A percentile compares a stretch with the other conserved stretches of the same genome.
Conservation (phyloP, 2,329 filamentous ascomycete species). For the Gaeumannomyces sp. region DNA sequence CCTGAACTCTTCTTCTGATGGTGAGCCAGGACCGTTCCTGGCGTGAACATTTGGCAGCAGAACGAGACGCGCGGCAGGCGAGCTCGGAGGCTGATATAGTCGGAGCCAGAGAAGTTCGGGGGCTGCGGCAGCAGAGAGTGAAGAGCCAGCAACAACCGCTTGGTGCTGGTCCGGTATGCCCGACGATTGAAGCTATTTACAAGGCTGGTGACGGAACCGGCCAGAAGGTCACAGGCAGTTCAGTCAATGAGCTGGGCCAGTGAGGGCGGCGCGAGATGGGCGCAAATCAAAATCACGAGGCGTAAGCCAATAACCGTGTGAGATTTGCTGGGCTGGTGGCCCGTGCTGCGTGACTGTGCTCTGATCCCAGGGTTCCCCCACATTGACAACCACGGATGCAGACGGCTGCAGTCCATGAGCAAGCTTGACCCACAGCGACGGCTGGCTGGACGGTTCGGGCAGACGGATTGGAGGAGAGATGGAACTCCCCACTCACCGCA, state of each 20-base stretch:
- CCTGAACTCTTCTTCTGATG: neutral
- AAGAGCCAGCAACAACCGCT: neutral
- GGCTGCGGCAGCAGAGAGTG: neutral
- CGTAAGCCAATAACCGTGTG: neutral
- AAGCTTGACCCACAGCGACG: neutral
- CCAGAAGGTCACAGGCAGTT: neutral
- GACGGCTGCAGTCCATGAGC: neutral
- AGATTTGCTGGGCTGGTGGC: neutral
- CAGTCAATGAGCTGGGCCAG: neutral
- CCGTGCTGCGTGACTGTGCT: neutral
- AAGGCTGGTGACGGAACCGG: neutral
- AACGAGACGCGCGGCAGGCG: neutral
- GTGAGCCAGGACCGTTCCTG: constrained; percentile 5
- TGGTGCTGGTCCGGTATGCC: neutral
- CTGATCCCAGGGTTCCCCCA: neutral
- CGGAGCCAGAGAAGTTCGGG: neutral
- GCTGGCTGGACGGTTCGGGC: neutral
- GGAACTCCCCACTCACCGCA: neutral
- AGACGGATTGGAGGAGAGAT: neutral
- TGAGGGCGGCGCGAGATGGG: neutral
- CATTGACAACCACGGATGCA: neutral
- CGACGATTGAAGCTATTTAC: neutral
- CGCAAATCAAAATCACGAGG: constrained; percentile 1
- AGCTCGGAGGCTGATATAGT: constrained; percentile 1
- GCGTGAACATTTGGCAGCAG: constrained; percentile 8